Conservation (phyloP, 1,139 yeast genomes). For the Blastobotrys serpentis region DNA sequence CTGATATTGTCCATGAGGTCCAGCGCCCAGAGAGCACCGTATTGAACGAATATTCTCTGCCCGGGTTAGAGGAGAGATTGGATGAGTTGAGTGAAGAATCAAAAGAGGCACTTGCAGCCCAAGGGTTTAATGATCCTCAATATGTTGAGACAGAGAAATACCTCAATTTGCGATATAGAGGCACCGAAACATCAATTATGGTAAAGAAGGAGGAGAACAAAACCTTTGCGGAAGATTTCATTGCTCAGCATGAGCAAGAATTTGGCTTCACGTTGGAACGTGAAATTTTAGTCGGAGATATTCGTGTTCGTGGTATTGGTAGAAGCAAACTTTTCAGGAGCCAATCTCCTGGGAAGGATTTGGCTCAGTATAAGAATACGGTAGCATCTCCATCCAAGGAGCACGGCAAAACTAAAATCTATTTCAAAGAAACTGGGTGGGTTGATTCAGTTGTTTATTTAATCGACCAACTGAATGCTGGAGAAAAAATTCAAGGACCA, state of each 20-base stretch:
- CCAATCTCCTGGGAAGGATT: slow-evolving; percentile 25
- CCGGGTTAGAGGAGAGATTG: slow-evolving; percentile 40
- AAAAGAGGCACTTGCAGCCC: slow-evolving; percentile 40
- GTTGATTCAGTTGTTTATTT: slow-evolving; percentile 51
- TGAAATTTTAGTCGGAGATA: slow-evolving; percentile 73
- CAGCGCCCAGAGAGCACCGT: slow-evolving; percentile 52
- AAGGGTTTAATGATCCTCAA: slow-evolving; percentile 45
- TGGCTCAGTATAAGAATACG: slow-evolving; percentile 16
- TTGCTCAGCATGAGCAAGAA: slow-evolving; percentile 57
- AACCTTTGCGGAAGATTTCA: slow-evolving; percentile 42
- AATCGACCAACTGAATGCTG: slow-evolving; percentile 52
- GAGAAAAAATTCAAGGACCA: slow-evolving; percentile 65
- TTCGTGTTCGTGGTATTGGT: slow-evolving; percentile 72
- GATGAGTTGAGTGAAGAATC: slow-evolving; percentile 40
- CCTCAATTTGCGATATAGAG: slow-evolving; percentile 77
- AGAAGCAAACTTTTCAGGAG: slow-evolving; percentile 33
- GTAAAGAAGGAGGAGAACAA: slow-evolving; percentile 43
- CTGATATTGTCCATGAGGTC: slow-evolving; percentile 56
- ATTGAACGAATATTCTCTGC: slow-evolving; percentile 38
- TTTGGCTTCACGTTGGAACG: slow-evolving; percentile 69
- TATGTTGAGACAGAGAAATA: slow-evolving; percentile 55
- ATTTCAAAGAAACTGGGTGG: slow-evolving; percentile 50
- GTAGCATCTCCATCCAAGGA: slow-evolving; percentile 9
- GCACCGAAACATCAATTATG: slow-evolving; percentile 85
- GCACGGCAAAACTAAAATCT: slow-evolving; percentile 41